Conservation (phyloP, 176 grass and related monocot genomes). For the Ensete ventricosum region DNA sequence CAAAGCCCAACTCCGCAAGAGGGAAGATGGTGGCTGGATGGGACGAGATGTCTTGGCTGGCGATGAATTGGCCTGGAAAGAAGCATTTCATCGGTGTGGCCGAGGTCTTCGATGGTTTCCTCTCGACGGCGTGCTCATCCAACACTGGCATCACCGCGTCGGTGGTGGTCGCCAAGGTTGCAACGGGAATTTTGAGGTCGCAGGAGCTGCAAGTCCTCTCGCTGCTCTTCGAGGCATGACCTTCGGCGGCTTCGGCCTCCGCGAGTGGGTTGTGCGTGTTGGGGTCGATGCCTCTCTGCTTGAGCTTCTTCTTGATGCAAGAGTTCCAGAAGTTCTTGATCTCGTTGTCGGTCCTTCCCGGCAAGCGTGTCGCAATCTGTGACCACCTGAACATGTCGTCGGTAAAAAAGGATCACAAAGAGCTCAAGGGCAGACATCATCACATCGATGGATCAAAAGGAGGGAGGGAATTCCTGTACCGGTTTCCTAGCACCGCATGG, state of each 20-base stretch:
- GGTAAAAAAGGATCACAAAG: neutral
- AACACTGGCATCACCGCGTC: neutral
- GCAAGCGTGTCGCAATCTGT: slow-evolving; percentile 15
- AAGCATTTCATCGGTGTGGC: neutral
- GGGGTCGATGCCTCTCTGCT: slow-evolving; percentile 19
- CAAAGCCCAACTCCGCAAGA: neutral
- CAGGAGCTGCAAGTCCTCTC: neutral
- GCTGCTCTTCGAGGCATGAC: neutral
- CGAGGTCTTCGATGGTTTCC: neutral
- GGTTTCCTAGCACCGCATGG: slow-evolving; percentile 14
- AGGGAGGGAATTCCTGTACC: neutral
- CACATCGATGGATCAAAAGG: neutral
- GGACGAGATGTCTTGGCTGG: neutral
- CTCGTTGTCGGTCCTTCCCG: slow-evolving; percentile 18
- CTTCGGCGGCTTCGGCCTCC: neutral
- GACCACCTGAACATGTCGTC: slow-evolving; percentile 5
- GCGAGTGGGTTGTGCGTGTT: slow-evolving; percentile 11
- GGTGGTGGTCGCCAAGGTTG: neutral
- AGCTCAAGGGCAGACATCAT: neutral
- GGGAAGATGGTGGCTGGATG: neutral
- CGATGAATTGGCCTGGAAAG: neutral
- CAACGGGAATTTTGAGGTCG: neutral
- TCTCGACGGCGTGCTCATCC: neutral
- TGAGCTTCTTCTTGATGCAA: slow-evolving; percentile 17
- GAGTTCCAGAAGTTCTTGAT: slow-evolving; percentile 23